These are phyloP conservation scores for Elongisporangium undulatum DNA, from an alignment of 352 stramenopile genomes.

Conservation along the genomic window DNA sequence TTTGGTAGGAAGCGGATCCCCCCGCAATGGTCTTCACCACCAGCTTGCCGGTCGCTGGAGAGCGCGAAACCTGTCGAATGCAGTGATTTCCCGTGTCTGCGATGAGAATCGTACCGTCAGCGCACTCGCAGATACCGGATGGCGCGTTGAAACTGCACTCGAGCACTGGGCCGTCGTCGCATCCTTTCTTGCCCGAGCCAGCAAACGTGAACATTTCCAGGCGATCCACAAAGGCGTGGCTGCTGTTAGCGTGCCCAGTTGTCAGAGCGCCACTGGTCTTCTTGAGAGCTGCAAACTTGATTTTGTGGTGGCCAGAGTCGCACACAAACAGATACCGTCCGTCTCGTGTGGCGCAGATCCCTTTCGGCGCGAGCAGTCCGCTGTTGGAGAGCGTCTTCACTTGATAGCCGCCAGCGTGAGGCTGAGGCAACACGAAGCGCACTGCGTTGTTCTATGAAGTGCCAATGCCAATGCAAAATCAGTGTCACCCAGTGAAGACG, in stretches of 20 bases:
- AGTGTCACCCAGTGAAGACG: background rate
- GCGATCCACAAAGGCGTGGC: background rate
- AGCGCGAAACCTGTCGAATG: slow-evolving; percentile 32
- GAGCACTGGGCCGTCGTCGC: slow-evolving; percentile 31
- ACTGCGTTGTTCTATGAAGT: slow-evolving; percentile 32
- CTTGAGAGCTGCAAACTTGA: slow-evolving; percentile 36
- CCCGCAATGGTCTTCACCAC: slow-evolving; percentile 35
- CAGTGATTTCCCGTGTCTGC: slow-evolving; percentile 54
- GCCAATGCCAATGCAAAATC: background rate
- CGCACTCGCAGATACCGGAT: slow-evolving; percentile 26
- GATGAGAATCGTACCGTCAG: slow-evolving; percentile 33
- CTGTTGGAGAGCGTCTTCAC: slow-evolving; percentile 24
- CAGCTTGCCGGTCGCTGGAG: slow-evolving; percentile 16
- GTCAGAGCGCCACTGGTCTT: background rate
- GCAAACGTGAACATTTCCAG: slow-evolving; percentile 40
- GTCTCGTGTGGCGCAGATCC: slow-evolving; percentile 32
- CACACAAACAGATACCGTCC: slow-evolving; percentile 44
- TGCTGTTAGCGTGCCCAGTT: background rate
- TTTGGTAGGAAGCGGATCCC: slow-evolving; percentile 7
- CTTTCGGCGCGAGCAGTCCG: slow-evolving; percentile 39
- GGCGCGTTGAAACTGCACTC: slow-evolving; percentile 40
- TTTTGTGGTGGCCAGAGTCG: slow-evolving; percentile 45
- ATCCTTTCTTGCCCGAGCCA: slow-evolving; percentile 34
- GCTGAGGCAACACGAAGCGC: slow-evolving; percentile 17
- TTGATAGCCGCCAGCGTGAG: background rate